Conservation (phyloP, 352 stramenopile genomes). For the Thalassiosira pacifica region DNA sequence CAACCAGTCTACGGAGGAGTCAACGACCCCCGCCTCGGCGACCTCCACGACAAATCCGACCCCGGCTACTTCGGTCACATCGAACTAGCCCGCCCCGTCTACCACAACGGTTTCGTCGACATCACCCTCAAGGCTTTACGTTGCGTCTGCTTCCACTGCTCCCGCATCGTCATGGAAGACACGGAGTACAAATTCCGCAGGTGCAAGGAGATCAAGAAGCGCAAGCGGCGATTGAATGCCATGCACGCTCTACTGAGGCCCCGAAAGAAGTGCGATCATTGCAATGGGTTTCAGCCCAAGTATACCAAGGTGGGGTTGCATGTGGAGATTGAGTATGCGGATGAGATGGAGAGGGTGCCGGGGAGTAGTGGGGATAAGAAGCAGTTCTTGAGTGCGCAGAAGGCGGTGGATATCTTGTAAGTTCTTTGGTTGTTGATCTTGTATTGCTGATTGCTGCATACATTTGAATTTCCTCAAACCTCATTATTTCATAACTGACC, state of each 20-base stretch:
- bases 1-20: constrained; percentile 98
- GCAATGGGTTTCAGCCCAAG: constrained; percentile 91
- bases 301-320: constrained; percentile 95
- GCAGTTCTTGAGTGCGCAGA: constrained; percentile 95
- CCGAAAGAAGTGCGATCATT: constrained; percentile 87
- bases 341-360: constrained; percentile 94
- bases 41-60: constrained; percentile 95
- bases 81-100: constrained; percentile 96
- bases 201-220: constrained; percentile 72
- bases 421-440: constrained; percentile 31
- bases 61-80: constrained; percentile 99
- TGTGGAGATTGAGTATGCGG: constrained; percentile 94
- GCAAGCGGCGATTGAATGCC: constrained; percentile 90
- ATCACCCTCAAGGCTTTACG: constrained; percentile 92
- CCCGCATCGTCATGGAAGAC: constrained; percentile 94
- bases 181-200: constrained; percentile 87
- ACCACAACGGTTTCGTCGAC: constrained; percentile 98
- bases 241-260: constrained; percentile 95
- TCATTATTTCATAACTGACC: constrained; percentile 28
- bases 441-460: too few relatives aligned
- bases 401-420: constrained; percentile 93
- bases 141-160: constrained; percentile 98
- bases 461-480: constrained; percentile 69
- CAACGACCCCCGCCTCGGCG: constrained; percentile 97
- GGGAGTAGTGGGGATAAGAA: constrained; percentile 95